Conservation (phyloP, 441 rosid species). For the Gossypium trilobum region DNA sequence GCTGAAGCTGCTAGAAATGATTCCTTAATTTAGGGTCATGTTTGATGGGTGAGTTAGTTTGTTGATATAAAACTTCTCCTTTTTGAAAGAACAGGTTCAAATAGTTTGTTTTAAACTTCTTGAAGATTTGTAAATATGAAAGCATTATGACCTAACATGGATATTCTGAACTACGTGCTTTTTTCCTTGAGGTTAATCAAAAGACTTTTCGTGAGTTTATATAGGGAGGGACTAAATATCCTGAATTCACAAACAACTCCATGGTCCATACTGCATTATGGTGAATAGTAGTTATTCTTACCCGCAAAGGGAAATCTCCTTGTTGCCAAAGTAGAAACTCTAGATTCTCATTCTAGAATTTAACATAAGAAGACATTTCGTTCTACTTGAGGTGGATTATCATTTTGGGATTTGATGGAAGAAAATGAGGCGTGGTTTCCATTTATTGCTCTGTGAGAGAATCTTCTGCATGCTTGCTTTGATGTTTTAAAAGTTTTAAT, state of each 20-base stretch:
- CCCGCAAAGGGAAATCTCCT: background rate
- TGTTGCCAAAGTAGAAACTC: background rate
- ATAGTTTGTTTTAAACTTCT: background rate
- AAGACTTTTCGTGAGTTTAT: no score
- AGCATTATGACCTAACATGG: background rate
- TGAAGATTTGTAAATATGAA: background rate
- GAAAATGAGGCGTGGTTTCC: background rate
- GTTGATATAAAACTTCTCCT: background rate
- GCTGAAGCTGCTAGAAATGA: background rate
- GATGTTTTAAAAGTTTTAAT: background rate
- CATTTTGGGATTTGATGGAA: background rate
- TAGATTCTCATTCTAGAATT: background rate
- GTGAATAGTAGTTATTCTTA: background rate
- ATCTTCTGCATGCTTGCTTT: background rate
- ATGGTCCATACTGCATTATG: no score
- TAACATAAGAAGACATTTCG: background rate
- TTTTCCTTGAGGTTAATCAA: background rate
- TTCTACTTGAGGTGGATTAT: background rate
- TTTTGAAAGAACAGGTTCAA: background rate
- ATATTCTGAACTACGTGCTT: background rate
- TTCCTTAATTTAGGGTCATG: background rate
- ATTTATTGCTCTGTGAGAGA: background rate
- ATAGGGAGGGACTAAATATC: no score
- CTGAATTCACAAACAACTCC: no score
- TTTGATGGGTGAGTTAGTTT: background rate